Evolutionary conservation across 306 rosid genomes (phyloP).

Genomic region (Fragaria iinumae): DNA sequence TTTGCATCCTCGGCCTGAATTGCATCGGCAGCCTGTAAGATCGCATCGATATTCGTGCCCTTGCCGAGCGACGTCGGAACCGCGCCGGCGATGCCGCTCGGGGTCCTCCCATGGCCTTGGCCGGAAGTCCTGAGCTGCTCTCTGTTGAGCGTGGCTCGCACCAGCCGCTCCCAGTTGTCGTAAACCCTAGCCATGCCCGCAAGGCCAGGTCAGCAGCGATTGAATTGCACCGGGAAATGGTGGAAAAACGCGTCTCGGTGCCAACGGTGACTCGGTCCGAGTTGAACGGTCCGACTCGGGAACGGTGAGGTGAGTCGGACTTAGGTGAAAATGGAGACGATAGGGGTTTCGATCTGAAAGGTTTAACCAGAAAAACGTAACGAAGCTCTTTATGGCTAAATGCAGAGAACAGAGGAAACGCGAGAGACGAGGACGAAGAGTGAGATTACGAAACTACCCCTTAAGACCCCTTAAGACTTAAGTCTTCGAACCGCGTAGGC

Average conservation of each 20-base stretch:
- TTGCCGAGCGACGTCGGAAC: constrained; percentile 77
- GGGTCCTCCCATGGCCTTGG: constrained; percentile 52
- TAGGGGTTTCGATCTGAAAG: constrained; percentile 14
- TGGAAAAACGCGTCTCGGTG: neutral
- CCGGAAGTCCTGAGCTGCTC: constrained; percentile 72
- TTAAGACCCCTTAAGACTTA: neutral
- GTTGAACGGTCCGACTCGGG: constrained; percentile 11
- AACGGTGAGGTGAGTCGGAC: constrained; percentile 4
- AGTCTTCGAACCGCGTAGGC: neutral
- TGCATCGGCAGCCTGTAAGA: constrained; percentile 88
- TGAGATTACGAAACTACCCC: neutral
- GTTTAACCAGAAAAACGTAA: neutral
- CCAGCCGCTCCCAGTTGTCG: constrained; percentile 76
- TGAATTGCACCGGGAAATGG: constrained; percentile 9
- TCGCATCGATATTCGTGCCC: constrained; percentile 68
- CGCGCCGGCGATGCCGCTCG: constrained; percentile 76
- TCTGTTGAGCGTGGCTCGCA: constrained; percentile 71
- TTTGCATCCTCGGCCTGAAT: constrained; percentile 74
- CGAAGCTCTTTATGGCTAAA: neutral
- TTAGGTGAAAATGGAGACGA: constrained; percentile 6
- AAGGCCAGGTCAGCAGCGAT: constrained; percentile 21
- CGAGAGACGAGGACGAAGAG: neutral
- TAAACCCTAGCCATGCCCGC: constrained; percentile 74
- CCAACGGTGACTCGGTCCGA: neutral
- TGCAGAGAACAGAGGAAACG: neutral